Percentiles rank a stretch among this genome's conserved stretches.
These are phyloP conservation scores for Pterocarpus santalinus DNA, from an alignment of 306 rosid species.

Conservation along the genomic window DNA sequence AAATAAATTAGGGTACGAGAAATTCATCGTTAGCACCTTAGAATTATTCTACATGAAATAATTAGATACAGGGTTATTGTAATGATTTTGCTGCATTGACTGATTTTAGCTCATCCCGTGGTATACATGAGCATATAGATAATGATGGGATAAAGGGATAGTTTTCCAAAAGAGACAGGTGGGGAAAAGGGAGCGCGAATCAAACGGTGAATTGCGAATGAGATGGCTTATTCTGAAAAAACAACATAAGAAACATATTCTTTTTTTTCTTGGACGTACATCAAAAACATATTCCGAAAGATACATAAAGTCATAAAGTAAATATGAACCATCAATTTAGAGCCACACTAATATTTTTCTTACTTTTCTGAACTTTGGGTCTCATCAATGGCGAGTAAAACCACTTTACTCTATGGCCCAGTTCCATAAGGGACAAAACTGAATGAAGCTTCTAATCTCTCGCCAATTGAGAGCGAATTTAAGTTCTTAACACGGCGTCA, in stretches of 20 bases:
- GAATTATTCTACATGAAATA: neutral
- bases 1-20: no score
- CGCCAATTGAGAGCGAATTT: neutral
- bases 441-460: neutral
- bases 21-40: no score
- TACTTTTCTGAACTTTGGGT: neutral
- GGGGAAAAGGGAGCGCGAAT: neutral
- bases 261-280: neutral
- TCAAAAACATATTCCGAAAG: slow-evolving; percentile 11
- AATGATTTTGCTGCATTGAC: slow-evolving; percentile 29
- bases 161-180: neutral
- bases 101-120: neutral
- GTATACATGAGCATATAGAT: neutral
- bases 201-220: neutral
- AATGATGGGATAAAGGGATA: neutral
- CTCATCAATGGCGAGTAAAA: neutral
- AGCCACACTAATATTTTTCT: neutral
- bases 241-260: neutral
- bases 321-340: neutral
- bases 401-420: neutral
- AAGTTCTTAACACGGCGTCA: no score
- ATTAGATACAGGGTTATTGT: neutral
- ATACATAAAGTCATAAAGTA: neutral
- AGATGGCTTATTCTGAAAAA: neutral
- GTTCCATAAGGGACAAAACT: neutral